Base-by-base conservation (phyloP, 176 grass and related monocot species). In the Hordeum marinum region DNA sequence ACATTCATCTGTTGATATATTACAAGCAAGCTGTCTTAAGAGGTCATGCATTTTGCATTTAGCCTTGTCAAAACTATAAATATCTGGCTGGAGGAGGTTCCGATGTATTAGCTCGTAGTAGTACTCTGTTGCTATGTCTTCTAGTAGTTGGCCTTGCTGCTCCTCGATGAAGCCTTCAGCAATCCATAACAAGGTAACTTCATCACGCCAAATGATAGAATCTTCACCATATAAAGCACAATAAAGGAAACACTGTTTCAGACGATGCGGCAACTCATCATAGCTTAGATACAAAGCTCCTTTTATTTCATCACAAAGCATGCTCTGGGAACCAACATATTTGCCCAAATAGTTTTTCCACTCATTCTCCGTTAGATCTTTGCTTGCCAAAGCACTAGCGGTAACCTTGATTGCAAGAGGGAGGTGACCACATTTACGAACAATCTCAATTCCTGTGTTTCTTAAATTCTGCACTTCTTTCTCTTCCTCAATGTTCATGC, bases 201-300 rank as follows among this genome's bases (percentile, higher is more conserved):
- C 26, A 0, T 21, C 0, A 21, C 45, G 42, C 0, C 1, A 0
- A 0, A 80, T n/a, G 5, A 2, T 17, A 4, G 0, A 6, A 45
- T 80, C 61, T 86, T 86, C 35, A 1, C 45, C 11, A 26, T n/a
- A 80, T 10, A 86, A 14, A 4, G 31, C 63, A 46, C 72, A 88
- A 27, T 69, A 88, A 21, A 88, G 82, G 9, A 94, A 94, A 41
- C 88, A 94, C 26, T 85, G 63, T 24, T 90, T 85, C n/a, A 90
- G 40, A 2, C 39, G 8, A 3, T 27, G 17, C 7, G 85, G 12
- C 11, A 93, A 45, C 31, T 80, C 85, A 4, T 86, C 67, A 14
- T 86, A 93, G 48, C 91, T 93, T 25, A 90, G 35, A 66, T 80
- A 83, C 0, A 88, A 20, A 42, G 82, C 85, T 1, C 77, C 32